Evolutionary conservation across 306 rosid species (phyloP).

Genomic region (Phaseolus lunatus): DNA sequence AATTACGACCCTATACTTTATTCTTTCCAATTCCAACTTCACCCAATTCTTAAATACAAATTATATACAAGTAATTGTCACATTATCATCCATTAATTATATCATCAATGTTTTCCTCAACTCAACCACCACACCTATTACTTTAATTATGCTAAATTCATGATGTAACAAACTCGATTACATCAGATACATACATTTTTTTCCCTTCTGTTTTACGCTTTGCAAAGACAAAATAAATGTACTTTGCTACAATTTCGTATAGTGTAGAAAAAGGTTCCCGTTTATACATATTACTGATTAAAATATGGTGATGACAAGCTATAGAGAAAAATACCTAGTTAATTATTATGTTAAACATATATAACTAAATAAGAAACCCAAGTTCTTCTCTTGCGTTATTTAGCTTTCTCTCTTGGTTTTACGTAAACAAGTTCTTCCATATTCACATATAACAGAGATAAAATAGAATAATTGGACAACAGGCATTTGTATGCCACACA

Average conservation of each 20-base stretch:
- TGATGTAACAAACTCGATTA: conserved; percentile 32
- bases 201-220: conserved; percentile 8
- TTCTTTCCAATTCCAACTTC: conserved; percentile 14
- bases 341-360: neutral
- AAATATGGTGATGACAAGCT: neutral
- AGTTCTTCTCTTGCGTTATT: neutral
- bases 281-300: neutral
- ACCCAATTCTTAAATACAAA: neutral
- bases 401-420: neutral
- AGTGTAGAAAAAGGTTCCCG: neutral
- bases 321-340: neutral
- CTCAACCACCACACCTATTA: conserved; percentile 36
- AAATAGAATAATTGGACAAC: neutral
- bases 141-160: conserved; percentile 6
- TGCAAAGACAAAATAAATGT: neutral
- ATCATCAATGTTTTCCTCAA: conserved; percentile 26
- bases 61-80: conserved; percentile 16
- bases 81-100: conserved; percentile 39
- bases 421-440: neutral
- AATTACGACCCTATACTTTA: conserved; percentile 6
- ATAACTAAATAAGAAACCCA: neutral
- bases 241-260: neutral
- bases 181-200: neutral
- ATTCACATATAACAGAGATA: neutral
- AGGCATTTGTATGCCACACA: neutral